phyloP scores from a whole-genome alignment of 1,284 basidiomycete species.

The Malassezia psittaci region DNA sequence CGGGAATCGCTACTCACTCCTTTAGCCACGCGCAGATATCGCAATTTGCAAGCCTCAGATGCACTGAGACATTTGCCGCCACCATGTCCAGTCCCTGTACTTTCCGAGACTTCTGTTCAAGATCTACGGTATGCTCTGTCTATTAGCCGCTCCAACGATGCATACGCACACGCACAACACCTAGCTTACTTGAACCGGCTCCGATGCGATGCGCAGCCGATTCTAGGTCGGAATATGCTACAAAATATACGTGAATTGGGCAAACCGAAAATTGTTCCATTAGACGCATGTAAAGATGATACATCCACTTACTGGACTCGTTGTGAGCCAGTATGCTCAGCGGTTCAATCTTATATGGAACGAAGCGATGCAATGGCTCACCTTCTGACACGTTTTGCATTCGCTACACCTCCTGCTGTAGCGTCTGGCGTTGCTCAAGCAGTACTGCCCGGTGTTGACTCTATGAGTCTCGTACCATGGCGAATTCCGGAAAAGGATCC shows the following conservation, averaged over 20 bases:
- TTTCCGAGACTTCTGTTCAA: constrained; percentile 63
- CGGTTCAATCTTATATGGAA: constrained; percentile 55
- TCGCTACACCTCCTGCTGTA: constrained; percentile 70
- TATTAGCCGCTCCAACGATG: constrained; percentile 55
- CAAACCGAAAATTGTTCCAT: constrained; percentile 53
- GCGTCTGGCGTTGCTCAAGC: constrained; percentile 64
- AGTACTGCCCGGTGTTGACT: constrained; percentile 53
- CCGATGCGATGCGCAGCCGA: constrained; percentile 59
- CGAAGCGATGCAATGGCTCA: constrained; percentile 57
- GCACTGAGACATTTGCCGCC: constrained; percentile 57
- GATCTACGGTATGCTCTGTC: constrained; percentile 60
- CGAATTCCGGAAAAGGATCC: constrained; percentile 47
- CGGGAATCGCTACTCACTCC: constrained; percentile 50
- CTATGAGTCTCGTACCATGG: constrained; percentile 17
- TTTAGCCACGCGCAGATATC: constrained; percentile 54
- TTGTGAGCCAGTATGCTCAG: constrained; percentile 50
- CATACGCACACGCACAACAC: constrained; percentile 60
- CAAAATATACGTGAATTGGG: constrained; percentile 18
- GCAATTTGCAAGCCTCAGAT: constrained; percentile 65
- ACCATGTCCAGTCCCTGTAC: constrained; percentile 53
- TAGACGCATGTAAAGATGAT: constrained; percentile 47
- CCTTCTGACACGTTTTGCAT: constrained; percentile 65
- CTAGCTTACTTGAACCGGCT: constrained; percentile 64
- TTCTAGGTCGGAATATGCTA: constrained; percentile 53
- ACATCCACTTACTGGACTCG: constrained; percentile 57